Conservation (phyloP, 129 eudicot genomes). For the Centaurea solstitialis region DNA sequence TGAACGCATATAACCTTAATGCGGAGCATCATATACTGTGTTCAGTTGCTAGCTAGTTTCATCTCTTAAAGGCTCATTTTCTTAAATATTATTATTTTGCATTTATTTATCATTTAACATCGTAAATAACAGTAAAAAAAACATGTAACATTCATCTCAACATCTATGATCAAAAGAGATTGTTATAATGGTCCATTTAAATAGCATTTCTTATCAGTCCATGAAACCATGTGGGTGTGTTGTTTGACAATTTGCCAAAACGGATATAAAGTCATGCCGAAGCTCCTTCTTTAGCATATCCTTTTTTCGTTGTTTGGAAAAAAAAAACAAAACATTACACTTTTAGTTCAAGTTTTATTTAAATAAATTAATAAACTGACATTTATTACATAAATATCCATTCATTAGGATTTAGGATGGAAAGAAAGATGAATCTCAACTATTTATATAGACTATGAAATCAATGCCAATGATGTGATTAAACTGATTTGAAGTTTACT, state of each 20-base stretch:
- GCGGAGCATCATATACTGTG: not conserved
- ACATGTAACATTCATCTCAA: not conserved
- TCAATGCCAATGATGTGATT: no score
- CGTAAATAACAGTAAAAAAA: not conserved
- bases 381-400: not conserved
- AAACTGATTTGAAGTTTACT: no score
- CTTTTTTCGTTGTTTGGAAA: no score
- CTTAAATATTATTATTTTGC: not conserved
- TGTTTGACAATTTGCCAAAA: not conserved
- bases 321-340: not conserved
- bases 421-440: no score
- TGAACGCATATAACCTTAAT: not conserved
- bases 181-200: not conserved
- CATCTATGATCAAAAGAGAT: not conserved
- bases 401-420: no score
- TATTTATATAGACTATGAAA: no score
- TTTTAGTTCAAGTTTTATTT: not conserved
- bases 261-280: not conserved
- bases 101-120: not conserved
- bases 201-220: not conserved
- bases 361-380: not conserved
- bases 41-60: not conserved
- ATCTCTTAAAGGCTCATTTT: not conserved
- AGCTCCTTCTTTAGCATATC: no score
- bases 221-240: not conserved